Conservation (phyloP, 1,284 basidiomycete species). For the Fomitopsis pinicola region DNA sequence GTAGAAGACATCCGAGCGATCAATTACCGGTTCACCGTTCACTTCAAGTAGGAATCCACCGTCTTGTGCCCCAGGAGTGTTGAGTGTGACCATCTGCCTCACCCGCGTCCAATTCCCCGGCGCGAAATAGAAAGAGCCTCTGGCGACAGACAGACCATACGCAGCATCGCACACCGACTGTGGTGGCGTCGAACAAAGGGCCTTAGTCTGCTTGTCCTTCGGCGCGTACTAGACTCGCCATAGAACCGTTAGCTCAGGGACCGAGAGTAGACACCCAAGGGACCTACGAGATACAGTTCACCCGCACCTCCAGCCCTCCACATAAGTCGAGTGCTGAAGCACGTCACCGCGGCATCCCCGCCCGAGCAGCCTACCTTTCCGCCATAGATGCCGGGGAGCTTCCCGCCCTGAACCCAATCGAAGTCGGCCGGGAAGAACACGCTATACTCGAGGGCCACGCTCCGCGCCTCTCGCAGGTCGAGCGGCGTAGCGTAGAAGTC, state of each 20-base stretch:
- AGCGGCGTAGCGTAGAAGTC: conserved; percentile 68
- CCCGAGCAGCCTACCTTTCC: conserved; percentile 66
- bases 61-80: conserved; percentile 55
- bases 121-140: conserved; percentile 68
- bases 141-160: conserved; percentile 71
- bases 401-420: conserved; percentile 66
- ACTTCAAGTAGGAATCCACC: conserved; percentile 41
- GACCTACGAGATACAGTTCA: conserved; percentile 69
- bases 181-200: conserved; percentile 52
- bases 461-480: conserved; percentile 41
- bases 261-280: background rate
- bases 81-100: conserved; percentile 59
- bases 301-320: conserved; percentile 61
- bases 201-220: conserved; percentile 45
- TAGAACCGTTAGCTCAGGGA: conserved; percentile 10
- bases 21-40: conserved; percentile 48
- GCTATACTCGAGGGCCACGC: conserved; percentile 54
- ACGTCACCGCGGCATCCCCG: conserved; percentile 55
- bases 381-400: conserved; percentile 71
- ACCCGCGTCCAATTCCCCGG: conserved; percentile 66
- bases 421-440: conserved; percentile 65
- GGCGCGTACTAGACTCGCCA: conserved; percentile 52
- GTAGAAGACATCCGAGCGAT: conserved; percentile 56
- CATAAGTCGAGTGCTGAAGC: conserved; percentile 75
- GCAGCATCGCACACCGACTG: conserved; percentile 55